Base-by-base conservation (phyloP, 2,329 filamentous ascomycete genomes). In the Setomelanomma holmii region DNA sequence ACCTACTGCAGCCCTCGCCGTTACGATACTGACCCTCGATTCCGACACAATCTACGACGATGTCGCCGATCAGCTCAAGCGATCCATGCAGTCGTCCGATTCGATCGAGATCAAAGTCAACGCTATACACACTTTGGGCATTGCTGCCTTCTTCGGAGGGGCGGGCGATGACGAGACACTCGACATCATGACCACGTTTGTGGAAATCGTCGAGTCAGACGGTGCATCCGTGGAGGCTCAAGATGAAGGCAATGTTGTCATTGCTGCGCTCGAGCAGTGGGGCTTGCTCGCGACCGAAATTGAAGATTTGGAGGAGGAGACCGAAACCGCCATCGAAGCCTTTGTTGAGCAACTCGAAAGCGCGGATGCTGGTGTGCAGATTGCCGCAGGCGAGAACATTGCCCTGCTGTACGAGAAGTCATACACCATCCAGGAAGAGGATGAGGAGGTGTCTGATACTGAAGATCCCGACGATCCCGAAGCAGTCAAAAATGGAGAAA, bases 261-360 rank as follows among this genome's bases (percentile, higher is more conserved):
- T 85, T 3, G 89, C 90, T 0, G 90, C 91, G 0, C 79, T 96
- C 1, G 84, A 89, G 58, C 86, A 88, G 52, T 96, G 91, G 90
- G 88, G 88, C 1, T 89, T 93, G 58, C 82, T 96, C 4, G 89
- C 89, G 4, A 92, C 89, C 4, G 85, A 89, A 54, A 78, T 93
- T 5, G 88, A 92, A 3, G 89, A 93, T 64, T 80, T 92, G 38
- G 86, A 90, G 61, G 82, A 84, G 14, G 82, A 86, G 54, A 90
- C 88, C 24, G 87, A 91, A 58, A 77, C 85, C 22, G 88, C 90
- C 14, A 84, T 95, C 64, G 89, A 95, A 46, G 87, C 88, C 1
- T 91, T 96, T 63, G 86, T 90, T 36, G 91, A 96, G 41, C 92
- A 96, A 74, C 87, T 96, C 16, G 87, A 93, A 53, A 91, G 89